These are phyloP conservation scores for Fraxinus velutina DNA, from an alignment of 305 asterid species.

Conservation along the genomic window DNA sequence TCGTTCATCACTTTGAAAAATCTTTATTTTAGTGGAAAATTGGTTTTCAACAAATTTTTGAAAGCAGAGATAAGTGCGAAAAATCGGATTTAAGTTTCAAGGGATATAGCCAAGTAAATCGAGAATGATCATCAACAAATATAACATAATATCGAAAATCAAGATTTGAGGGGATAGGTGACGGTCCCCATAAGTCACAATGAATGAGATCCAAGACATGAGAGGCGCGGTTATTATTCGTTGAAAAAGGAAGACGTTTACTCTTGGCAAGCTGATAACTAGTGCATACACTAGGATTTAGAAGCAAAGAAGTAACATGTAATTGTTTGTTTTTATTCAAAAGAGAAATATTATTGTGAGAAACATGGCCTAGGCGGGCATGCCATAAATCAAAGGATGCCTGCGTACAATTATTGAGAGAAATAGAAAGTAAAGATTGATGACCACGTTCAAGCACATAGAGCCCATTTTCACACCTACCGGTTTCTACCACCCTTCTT, in stretches of 20 bases:
- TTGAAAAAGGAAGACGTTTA: neutral
- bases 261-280: conserved; percentile 1
- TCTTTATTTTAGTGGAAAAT: neutral
- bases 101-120: neutral
- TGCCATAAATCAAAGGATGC: conserved; percentile 10
- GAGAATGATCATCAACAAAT: neutral
- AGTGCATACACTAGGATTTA: neutral
- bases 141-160: neutral
- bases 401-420: neutral
- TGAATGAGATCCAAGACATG: neutral
- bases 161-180: neutral
- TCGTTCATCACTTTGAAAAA: neutral
- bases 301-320: neutral
- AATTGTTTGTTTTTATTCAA: neutral
- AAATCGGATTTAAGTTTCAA: neutral
- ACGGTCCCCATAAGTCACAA: neutral
- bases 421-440: neutral
- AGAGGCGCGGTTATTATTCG: neutral
- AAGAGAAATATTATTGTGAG: neutral
- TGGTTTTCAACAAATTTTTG: neutral
- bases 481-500: neutral
- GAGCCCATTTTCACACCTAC: neutral
- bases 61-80: neutral
- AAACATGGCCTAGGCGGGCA: neutral
- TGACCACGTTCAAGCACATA: conserved; percentile 3